Evolutionary conservation across 2,329 filamentous ascomycete genomes (phyloP), one percentile per base, ranked within the genome.

Genomic region (Neopestalotiopsis clavispora): DNA sequence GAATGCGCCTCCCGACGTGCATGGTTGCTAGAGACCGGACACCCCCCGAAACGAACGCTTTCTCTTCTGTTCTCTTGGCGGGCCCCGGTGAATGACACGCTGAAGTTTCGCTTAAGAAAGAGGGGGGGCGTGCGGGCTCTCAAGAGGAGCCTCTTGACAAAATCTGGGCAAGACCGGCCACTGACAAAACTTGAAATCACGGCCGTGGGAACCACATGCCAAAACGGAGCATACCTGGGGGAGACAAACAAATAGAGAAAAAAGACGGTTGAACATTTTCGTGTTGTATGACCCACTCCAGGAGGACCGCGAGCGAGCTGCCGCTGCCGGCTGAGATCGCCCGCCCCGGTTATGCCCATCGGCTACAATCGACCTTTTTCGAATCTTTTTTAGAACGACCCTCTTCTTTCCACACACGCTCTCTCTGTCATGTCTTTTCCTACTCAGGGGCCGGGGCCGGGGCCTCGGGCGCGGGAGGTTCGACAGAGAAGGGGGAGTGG

Each of bases 361-460:
- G 61, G 63, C 63, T 66, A 38, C 45, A 56, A 66, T 66, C 63
- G 63, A 57, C 42, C 42, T 49, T 65, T 49, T 52, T 49, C 34
- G 62, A 28, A 58, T 66, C 32, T 52, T 49, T 30, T 64, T 64
- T 45, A 34, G 34, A 34, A 63, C 38, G 61, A 64, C 63, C 63
- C 63, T 57, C 32, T 52, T 65, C n/a, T 63, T 23, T 17, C 23
- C 57, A 23, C 57, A 32, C 17, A n/a, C 23, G 17, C 12, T 34
- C 32, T n/a, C 61, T 6, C 23, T 28, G 23, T 28, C 23, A 28
- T 20, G 12, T 20, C 32, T 38, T 20, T 40, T 38, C 34, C 30
- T 28, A 28, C 23, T 28, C 23, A 40, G 59, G 59, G 59, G 59
- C 59, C 59, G 45, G 45, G 34, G 10, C 34, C 34, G 34, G 34